Base-by-base conservation (phyloP, 805 yeast species). In the Ascoidea tarda region DNA sequence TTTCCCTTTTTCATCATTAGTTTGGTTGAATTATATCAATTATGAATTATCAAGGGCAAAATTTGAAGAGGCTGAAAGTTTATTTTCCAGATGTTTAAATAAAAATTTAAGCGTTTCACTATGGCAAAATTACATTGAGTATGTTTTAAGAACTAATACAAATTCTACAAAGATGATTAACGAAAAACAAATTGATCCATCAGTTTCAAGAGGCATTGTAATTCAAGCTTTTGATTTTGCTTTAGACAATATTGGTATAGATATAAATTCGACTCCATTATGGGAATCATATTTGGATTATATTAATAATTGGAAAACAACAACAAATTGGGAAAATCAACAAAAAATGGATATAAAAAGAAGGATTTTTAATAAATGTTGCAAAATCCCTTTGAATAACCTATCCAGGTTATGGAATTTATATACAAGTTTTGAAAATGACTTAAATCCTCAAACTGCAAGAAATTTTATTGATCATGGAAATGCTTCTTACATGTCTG, bases 251-350 rank as follows among this genome's bases (percentile, higher is more conserved):
- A 87, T 90, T 50, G 96, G 96, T 0, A 67, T 79, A 38, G 98
- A 93, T 63, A 76, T 84, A 5, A 72, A 76, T 44, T 77, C 90
- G 16, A 82, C 84, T 38, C 71, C 71, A 1, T 67, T 93, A 47
- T 91, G 96, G 96, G 72, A 74, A 49, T 93, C 86, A 59, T 93
- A 87, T 63, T 63, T 93, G n/a, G 81, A 76, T 6, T 89, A 88
- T 60, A 73, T 89, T 56, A 82, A 80, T 57, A 70, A 77, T 42
- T 86, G 93, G 91, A 80, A 79, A 50, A 90, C 96, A 2, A 74
- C 79, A 16, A 79, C 82, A 44, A 78, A 82, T 48, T 87, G 91
- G 84, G 98, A 91, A 62, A 83, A 79, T 57, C 89, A 85, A 62
- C 90, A 85, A 59, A 83, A 86, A 57, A 75, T 77, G 60, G 96